phyloP scores from a whole-genome alignment of 805 yeast species.

The Cyberlindnera xishuangbannaensis region DNA sequence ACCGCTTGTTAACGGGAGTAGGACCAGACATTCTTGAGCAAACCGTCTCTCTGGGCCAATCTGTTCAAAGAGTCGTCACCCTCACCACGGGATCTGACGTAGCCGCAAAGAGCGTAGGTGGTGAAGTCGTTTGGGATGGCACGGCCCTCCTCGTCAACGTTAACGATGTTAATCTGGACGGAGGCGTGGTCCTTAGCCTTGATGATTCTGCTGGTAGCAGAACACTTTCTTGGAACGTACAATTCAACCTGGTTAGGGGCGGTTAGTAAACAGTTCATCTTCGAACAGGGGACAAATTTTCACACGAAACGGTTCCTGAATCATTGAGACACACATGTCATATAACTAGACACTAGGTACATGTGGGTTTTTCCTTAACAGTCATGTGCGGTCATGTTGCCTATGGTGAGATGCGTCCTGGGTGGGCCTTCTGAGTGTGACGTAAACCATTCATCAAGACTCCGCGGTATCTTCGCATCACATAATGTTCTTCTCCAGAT shows the following conservation, averaged over 20 bases:
- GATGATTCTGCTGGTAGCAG: slow-evolving; percentile 99
- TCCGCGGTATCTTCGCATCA: no score
- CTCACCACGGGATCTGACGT: slow-evolving; percentile 98
- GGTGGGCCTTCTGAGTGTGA: no score
- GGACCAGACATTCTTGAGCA: slow-evolving; percentile 92
- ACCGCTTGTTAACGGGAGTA: slow-evolving; percentile 70
- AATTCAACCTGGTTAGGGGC: slow-evolving; percentile 93
- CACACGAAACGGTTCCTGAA: no score
- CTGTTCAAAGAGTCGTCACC: slow-evolving; percentile 99
- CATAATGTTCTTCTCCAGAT: no score
- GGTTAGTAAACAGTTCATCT: no score
- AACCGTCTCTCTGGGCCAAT: slow-evolving; percentile 98
- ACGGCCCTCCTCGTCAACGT: slow-evolving; percentile 95
- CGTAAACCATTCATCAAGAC: no score
- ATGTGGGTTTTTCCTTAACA: no score
- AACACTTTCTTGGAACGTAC: slow-evolving; percentile 99
- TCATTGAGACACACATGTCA: no score
- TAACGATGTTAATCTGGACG: slow-evolving; percentile 97
- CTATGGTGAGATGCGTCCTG: no score
- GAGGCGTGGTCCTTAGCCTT: slow-evolving; percentile 99
- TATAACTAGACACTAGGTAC: no score
- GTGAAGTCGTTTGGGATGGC: slow-evolving; percentile 85
- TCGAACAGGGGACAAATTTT: no score
- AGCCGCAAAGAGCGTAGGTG: slow-evolving; percentile 96
- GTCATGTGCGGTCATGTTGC: no score